These are phyloP conservation scores for Kingdonia uniflora DNA, from an alignment of 164 flowering plant genomes.

Conservation along the genomic window DNA sequence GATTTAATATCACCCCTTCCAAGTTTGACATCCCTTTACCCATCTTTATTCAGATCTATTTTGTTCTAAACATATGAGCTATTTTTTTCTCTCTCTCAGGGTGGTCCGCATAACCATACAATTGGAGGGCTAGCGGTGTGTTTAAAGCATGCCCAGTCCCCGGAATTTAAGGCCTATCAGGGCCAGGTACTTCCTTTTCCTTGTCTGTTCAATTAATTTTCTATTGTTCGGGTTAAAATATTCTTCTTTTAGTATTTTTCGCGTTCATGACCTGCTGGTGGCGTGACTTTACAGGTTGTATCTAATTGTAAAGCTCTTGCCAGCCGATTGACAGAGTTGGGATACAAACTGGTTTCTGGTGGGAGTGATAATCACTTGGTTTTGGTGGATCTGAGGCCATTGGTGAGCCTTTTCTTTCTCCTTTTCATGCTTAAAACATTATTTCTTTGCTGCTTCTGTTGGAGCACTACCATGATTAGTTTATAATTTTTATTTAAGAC, in stretches of 20 bases:
- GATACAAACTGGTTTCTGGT: slow-evolving; percentile 84
- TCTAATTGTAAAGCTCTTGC: slow-evolving; percentile 83
- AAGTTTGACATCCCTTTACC: too few relatives aligned
- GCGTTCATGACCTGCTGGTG: too few relatives aligned
- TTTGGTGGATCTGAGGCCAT: slow-evolving; percentile 82
- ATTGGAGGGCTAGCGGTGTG: slow-evolving; percentile 78
- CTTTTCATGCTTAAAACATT: too few relatives aligned
- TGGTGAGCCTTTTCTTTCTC: slow-evolving; percentile 31
- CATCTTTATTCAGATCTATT: too few relatives aligned
- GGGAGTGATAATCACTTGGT: slow-evolving; percentile 94
- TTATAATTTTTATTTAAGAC: too few relatives aligned
- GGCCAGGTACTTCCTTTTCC: slow-evolving; percentile 27
- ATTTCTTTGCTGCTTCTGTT: too few relatives aligned
- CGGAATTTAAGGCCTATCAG: slow-evolving; percentile 63
- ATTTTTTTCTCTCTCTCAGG: slow-evolving; percentile 29
- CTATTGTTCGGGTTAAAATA: too few relatives aligned
- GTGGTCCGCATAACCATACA: slow-evolving; percentile 98
- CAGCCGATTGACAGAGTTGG: slow-evolving; percentile 45
- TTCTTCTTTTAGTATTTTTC: too few relatives aligned
- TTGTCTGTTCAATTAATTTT: too few relatives aligned
- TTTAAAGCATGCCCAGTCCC: slow-evolving; percentile 59
- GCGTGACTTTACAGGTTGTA: slow-evolving; percentile 41
- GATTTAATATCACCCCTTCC: too few relatives aligned
- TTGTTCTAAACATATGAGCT: too few relatives aligned
- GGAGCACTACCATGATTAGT: too few relatives aligned